Base-by-base conservation (phyloP, 768 basidiomycete species). In the Lactifluus subvellereus region DNA sequence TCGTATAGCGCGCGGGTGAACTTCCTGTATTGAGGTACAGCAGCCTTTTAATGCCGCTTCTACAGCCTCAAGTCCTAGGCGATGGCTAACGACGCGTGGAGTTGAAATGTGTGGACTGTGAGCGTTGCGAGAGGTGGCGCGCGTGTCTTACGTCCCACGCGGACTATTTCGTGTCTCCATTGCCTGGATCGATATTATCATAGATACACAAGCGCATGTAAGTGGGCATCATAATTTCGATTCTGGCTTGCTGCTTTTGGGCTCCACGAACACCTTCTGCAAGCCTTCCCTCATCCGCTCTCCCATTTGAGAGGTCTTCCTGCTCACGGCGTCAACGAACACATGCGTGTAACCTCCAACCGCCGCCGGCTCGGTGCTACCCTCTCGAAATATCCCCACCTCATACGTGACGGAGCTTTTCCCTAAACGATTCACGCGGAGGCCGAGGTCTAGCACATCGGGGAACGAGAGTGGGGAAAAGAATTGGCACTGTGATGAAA, bases 331-430 rank as follows among this genome's bases (percentile, higher is more conserved):
- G 32, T 84, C 83, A 3, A 93, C 90, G 69, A 91, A 92, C n/a
- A 92, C 90, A 71, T 93, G 90, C 0, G 88, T 91, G 59, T 92
- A 91, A 10, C 79, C 80, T 16, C 80, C 81, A 1, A 82, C 78
- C 2, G 78, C 80, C 18, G 73, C 75, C 0, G 77, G 77, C 4
- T 56, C 38, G 7, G 73, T 60, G 37, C 60, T 57, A 8, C 64
- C 71, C 54, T 82, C 76, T 53, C 76, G 77, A 69, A 92, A 93
- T 16, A 93, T 84, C 0, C 86, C 91, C 1, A 93, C 80, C 69
- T 92, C 89, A 69, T 93, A 93, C 1, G 82, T 78, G 45, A 88
- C 90, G 0, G 91, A 93, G 69, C 87, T 89, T 40, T 70, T 84
- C 18, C 91, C 90, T 0, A 93, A 75, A 54, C 80, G 82, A 54